A percentile compares a stretch with the other conserved stretches of the same genome.
Evolutionary conservation across 768 basidiomycete species (phyloP).

Genomic region (Roridomyces roridus): DNA sequence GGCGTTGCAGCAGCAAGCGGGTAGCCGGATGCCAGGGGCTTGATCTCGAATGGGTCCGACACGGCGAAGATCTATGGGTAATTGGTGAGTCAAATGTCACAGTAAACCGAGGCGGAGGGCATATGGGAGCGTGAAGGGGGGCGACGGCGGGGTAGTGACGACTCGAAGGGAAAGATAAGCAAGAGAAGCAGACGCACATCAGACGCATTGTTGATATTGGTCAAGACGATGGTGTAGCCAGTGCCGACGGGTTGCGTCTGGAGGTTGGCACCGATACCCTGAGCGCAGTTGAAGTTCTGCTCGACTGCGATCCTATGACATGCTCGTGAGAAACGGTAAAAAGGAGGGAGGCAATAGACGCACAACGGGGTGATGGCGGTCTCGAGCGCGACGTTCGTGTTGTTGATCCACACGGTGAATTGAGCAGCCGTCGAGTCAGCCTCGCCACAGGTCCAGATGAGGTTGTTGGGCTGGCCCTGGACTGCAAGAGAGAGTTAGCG

Average conservation of each 20-base stretch:
- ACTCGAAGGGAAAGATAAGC: background rate
- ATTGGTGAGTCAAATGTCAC: background rate
- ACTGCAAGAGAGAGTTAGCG: background rate
- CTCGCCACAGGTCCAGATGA: constrained; percentile 13
- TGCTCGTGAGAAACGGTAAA: background rate
- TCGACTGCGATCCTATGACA: constrained; percentile 13
- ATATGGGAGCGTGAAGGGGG: background rate
- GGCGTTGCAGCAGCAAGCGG: constrained; percentile 17
- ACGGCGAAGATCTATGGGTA: constrained; percentile 19
- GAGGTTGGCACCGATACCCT: background rate
- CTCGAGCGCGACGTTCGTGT: constrained; percentile 7
- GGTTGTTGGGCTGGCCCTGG: constrained; percentile 14
- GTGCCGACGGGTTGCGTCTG: constrained; percentile 5
- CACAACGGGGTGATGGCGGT: constrained; percentile 14
- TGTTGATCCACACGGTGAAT: constrained; percentile 21
- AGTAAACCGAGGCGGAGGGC: background rate
- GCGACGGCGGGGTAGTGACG: background rate
- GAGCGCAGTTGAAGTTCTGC: constrained; percentile 23
- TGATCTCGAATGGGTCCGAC: constrained; percentile 20
- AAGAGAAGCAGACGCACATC: constrained; percentile 7
- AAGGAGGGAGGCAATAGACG: background rate
- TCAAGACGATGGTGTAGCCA: constrained; percentile 12
- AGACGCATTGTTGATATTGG: constrained; percentile 1
- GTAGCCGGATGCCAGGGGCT: constrained; percentile 17
- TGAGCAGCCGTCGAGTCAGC: background rate